Conservation (phyloP, 208 protist species). For the Angomonas desouzai region DNA sequence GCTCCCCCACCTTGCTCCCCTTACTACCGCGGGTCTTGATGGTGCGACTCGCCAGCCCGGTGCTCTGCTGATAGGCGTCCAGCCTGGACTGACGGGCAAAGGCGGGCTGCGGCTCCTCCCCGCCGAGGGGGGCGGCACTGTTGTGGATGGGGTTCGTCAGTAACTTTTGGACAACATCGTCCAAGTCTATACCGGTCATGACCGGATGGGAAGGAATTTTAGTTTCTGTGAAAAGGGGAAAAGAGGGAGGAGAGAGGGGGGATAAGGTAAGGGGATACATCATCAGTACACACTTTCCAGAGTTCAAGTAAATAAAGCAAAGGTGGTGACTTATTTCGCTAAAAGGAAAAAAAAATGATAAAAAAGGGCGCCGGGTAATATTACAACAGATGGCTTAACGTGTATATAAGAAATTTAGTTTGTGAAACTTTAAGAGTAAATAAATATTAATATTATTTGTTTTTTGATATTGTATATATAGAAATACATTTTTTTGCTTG, state of each 20-base stretch:
- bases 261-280: not conserved
- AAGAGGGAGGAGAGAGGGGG: not conserved
- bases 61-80: conserved; percentile 29
- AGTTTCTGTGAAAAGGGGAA: not conserved
- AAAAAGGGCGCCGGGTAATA: not conserved
- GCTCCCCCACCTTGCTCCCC: not conserved
- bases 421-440: not conserved
- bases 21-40: conserved; percentile 12
- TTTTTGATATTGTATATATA: conserved; percentile 7
- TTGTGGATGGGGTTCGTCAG: conserved; percentile 67
- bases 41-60: conserved; percentile 17
- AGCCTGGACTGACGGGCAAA: conserved; percentile 46
- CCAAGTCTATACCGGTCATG: conserved; percentile 18
- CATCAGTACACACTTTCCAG: too few relatives aligned
- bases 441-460: not conserved
- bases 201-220: not conserved
- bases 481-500: not conserved
- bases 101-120: conserved; percentile 18
- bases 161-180: conserved; percentile 61
- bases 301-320: too few relatives aligned
- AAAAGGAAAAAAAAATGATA: too few relatives aligned
- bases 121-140: conserved; percentile 23
- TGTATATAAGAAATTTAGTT: not conserved
- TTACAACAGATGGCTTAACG: not conserved
- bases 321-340: too few relatives aligned